Percentiles rank a stretch among this genome's conserved stretches.
These are phyloP conservation scores for Arxiozyma heterogenica DNA, from an alignment of 1,139 yeast species.

Conservation along the genomic window DNA sequence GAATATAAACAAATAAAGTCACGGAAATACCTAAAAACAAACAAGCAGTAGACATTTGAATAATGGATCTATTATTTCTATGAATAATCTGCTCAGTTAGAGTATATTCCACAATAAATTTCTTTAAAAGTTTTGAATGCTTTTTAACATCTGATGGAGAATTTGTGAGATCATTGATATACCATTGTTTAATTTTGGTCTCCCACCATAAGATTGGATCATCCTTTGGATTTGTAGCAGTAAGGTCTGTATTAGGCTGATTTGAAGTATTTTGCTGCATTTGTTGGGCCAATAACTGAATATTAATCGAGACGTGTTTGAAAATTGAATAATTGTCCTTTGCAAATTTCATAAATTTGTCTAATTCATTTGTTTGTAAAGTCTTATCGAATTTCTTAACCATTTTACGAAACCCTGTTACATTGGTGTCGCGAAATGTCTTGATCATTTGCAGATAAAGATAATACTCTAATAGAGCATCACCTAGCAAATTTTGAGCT, in stretches of 20 bases:
- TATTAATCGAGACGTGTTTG: slow-evolving; percentile 23
- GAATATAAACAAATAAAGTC: slow-evolving; percentile 38
- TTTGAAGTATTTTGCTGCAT: slow-evolving; percentile 15
- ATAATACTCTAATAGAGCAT: slow-evolving; percentile 72
- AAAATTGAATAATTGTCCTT: slow-evolving; percentile 22
- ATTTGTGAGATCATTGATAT: slow-evolving; percentile 47
- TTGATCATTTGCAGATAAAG: slow-evolving; percentile 68
- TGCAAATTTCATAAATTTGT: slow-evolving; percentile 44
- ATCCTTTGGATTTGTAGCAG: slow-evolving; percentile 14
- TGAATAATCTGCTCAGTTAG: slow-evolving; percentile 30
- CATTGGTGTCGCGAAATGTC: slow-evolving; percentile 66
- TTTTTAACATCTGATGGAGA: slow-evolving; percentile 32
- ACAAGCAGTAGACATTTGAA: slow-evolving; percentile 51
- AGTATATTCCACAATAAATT: slow-evolving; percentile 27
- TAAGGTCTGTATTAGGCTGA: slow-evolving; percentile 10
- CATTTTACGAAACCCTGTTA: slow-evolving; percentile 83
- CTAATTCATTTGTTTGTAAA: slow-evolving; percentile 36
- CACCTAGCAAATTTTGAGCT: slow-evolving; percentile 68
- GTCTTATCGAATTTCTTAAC: slow-evolving; percentile 80
- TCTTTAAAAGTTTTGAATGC: slow-evolving; percentile 24
- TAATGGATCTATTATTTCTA: slow-evolving; percentile 26
- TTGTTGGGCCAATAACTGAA: slow-evolving; percentile 20
- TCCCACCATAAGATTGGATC: slow-evolving; percentile 38
- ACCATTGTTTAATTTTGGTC: slow-evolving; percentile 66
- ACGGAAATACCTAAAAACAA: slow-evolving; percentile 58